Evolutionary conservation across 305 asterid genomes (phyloP), one percentile per base, ranked within the genome.

Genomic region (Fraxinus paxiana): DNA sequence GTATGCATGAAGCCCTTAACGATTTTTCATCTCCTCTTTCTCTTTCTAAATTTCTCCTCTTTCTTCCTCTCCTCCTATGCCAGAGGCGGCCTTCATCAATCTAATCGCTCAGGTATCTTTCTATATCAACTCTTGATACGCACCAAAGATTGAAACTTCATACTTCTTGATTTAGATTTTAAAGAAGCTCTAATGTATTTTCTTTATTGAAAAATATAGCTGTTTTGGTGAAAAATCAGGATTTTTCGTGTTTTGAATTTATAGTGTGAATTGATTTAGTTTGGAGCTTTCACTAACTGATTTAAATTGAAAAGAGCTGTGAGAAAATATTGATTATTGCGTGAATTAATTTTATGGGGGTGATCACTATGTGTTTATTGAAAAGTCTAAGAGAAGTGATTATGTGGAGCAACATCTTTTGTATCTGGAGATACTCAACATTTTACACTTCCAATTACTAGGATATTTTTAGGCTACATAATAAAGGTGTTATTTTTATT

Each of bases 51-150:
- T 38, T 61, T 91, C 48, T 80, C 84, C 30, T 82, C 88, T 12
- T 74, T 90, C 72, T 85, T 87, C 83, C 83, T 75, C 65, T 61
- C 79, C 82, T 75, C 89, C 78, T 2, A 78, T 56, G 90, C 92
- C 82, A 80, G 87, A 46, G 87, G 89, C 75, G 83, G 86, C 76
- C 77, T 35, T 82, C 85, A 33, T 74, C 82, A 37, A 78, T 82
- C 83, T 31, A 82, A 80, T 77, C 46, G 15, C 77, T 81, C 92
- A 83, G 95, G 97, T 92, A 15, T 30, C 10, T 70, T 51, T 80
- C 46, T 46, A 17, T 30, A 8, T 71, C 13, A 48, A 20, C 31
- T 74, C n/a, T 30, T 24, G 6, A 20, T 63, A 59, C 73, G 35
- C 20, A 8, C 4, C 31, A 30, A 67, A 13, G 73, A 67, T 8